phyloP scores from a whole-genome alignment of 495 filamentous ascomycete genomes.

The Penicillium crystallinum region DNA sequence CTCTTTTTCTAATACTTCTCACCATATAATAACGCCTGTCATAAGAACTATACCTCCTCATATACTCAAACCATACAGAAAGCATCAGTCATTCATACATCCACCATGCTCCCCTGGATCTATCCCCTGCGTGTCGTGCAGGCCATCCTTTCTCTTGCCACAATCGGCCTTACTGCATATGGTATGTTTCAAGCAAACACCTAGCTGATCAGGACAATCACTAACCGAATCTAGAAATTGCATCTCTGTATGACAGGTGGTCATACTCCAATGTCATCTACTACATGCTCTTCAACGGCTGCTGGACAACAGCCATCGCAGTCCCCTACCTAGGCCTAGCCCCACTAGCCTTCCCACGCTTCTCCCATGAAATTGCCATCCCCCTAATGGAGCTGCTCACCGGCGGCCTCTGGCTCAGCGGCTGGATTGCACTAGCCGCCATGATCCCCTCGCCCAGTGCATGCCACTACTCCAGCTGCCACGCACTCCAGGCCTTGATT shows the following conservation, averaged over 20 bases:
- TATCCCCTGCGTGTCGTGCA: slow-evolving; percentile 55
- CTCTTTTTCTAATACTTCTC: neutral
- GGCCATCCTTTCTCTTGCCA: slow-evolving; percentile 54
- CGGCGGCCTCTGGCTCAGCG: slow-evolving; percentile 53
- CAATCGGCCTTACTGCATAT: slow-evolving; percentile 61
- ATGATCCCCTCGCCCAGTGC: slow-evolving; percentile 41
- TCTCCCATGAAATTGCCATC: slow-evolving; percentile 46
- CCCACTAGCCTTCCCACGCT: slow-evolving; percentile 48
- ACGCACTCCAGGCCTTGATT: slow-evolving; percentile 35
- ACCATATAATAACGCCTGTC: neutral
- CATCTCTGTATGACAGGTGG: slow-evolving; percentile 25
- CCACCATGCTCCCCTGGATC: slow-evolving; percentile 25
- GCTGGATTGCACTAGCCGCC: slow-evolving; percentile 63
- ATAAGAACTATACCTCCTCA: neutral
- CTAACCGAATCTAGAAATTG: slow-evolving; percentile 15
- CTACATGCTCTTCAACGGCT: slow-evolving; percentile 63
- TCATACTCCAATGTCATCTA: slow-evolving; percentile 36
- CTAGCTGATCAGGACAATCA: neutral
- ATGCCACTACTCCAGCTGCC: slow-evolving; percentile 44
- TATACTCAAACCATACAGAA: neutral
- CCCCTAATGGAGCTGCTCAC: slow-evolving; percentile 20
- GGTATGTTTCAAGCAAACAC: slow-evolving; percentile 39
- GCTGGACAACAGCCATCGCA: slow-evolving; percentile 58
- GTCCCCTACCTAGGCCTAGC: slow-evolving; percentile 58
- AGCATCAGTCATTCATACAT: neutral